Conservation (phyloP, 2,329 filamentous ascomycete species). For the Colletotrichum somersetense region DNA sequence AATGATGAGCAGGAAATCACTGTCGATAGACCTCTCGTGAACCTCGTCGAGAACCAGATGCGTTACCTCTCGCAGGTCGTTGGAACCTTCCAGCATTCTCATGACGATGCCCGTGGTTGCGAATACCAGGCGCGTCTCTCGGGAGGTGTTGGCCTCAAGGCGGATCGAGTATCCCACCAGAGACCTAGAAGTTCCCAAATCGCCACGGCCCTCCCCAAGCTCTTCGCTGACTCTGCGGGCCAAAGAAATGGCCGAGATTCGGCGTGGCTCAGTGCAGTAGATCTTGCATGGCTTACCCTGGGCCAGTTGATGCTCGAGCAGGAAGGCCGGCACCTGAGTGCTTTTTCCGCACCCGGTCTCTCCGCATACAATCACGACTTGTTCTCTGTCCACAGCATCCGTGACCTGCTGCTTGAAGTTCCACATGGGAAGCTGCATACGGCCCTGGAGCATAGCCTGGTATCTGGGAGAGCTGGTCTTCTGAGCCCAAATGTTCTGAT, state of each 20-base stretch:
- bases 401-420: constrained; percentile 84
- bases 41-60: constrained; percentile 98
- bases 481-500: constrained; percentile 70
- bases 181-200: constrained; percentile 85
- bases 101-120: constrained; percentile 95
- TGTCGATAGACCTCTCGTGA: constrained; percentile 95
- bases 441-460: constrained; percentile 81
- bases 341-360: constrained; percentile 98
- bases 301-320: constrained; percentile 88
- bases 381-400: constrained; percentile 80
- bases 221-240: constrained; percentile 95
- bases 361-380: constrained; percentile 93
- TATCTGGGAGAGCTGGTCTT: constrained; percentile 72
- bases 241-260: constrained; percentile 95
- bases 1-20: constrained; percentile 94
- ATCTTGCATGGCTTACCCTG: constrained; percentile 88
- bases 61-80: constrained; percentile 88
- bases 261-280: constrained; percentile 93
- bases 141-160: constrained; percentile 86
- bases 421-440: constrained; percentile 91
- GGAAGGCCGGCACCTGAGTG: constrained; percentile 94
- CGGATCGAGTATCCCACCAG: constrained; percentile 95
- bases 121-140: constrained; percentile 87
- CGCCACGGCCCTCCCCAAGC: constrained; percentile 84
- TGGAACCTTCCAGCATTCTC: constrained; percentile 92